Conservation (phyloP, 805 yeast species). For the Wickerhamiella siamensis region DNA sequence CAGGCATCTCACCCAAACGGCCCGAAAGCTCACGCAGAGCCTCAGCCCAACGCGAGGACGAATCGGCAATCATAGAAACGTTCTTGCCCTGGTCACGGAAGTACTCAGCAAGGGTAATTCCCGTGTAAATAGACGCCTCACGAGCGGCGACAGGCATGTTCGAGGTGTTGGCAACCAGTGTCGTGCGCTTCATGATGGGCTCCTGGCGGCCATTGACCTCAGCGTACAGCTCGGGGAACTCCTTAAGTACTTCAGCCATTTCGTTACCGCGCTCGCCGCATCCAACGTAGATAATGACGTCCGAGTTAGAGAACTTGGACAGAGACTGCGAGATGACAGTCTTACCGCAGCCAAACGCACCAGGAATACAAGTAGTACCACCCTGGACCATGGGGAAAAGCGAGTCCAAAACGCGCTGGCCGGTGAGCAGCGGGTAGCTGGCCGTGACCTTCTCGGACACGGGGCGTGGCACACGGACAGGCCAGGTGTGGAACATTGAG, state of each 20-base stretch:
- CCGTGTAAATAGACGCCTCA: slow-evolving; percentile 98
- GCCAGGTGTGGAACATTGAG: slow-evolving; percentile 98
- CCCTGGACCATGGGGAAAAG: slow-evolving; percentile 99
- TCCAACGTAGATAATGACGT: slow-evolving; percentile 89
- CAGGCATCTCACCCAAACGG: slow-evolving; percentile 99
- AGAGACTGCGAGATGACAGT: slow-evolving; percentile 96
- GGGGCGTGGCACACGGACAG: slow-evolving; percentile 98
- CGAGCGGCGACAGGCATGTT: slow-evolving; percentile 99
- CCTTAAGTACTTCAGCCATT: slow-evolving; percentile 99
- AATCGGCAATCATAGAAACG: slow-evolving; percentile 99
- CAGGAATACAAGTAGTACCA: slow-evolving; percentile 99
- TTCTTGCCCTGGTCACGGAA: slow-evolving; percentile 99
- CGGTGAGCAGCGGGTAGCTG: slow-evolving; percentile 88
- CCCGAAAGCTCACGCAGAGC: slow-evolving; percentile 99
- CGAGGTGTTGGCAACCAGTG: slow-evolving; percentile 95
- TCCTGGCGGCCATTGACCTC: slow-evolving; percentile 87
- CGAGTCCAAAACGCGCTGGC: slow-evolving; percentile 97
- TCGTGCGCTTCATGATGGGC: slow-evolving; percentile 98
- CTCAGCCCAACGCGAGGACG: slow-evolving; percentile 99
- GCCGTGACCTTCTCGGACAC: slow-evolving; percentile 90
- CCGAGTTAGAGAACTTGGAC: slow-evolving; percentile 95
- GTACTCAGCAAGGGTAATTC: slow-evolving; percentile 96
- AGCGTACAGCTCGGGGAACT: slow-evolving; percentile 93
- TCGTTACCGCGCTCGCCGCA: slow-evolving; percentile 96
- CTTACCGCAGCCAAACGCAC: slow-evolving; percentile 99